A percentile compares a stretch with the other conserved stretches of the same genome.
phyloP scores from a whole-genome alignment of 129 eudicot genomes.

The Escallonia rubra region DNA sequence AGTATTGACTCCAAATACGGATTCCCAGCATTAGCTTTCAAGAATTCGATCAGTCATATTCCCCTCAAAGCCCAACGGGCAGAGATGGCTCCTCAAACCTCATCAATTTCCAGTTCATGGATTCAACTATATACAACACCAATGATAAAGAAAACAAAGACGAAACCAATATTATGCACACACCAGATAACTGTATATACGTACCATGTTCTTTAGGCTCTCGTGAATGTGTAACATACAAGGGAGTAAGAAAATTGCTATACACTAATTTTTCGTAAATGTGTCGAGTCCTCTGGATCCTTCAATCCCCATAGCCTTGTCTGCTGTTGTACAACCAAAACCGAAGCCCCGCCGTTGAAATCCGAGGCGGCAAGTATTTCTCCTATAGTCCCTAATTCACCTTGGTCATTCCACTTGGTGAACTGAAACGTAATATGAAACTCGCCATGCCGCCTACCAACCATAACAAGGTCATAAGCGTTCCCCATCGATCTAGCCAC shows the following conservation, averaged over 20 bases:
- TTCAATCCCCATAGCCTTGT: slow-evolving; percentile 42
- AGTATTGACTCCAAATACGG: too few relatives aligned
- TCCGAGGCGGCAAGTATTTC: slow-evolving; percentile 34
- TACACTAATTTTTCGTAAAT: slow-evolving; percentile 31
- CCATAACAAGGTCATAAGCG: slow-evolving; percentile 33
- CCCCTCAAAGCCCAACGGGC: too few relatives aligned
- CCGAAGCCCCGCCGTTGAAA: slow-evolving; percentile 15
- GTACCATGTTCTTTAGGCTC: neutral
- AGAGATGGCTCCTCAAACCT: too few relatives aligned
- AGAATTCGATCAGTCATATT: too few relatives aligned
- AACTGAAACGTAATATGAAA: slow-evolving; percentile 25
- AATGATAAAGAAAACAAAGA: too few relatives aligned
- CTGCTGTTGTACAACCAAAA: slow-evolving; percentile 51
- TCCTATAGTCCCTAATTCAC: slow-evolving; percentile 42
- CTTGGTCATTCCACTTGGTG: slow-evolving; percentile 25
- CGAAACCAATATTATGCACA: too few relatives aligned
- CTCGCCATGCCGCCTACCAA: slow-evolving; percentile 36
- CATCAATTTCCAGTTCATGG: too few relatives aligned
- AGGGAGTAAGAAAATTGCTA: slow-evolving; percentile 2
- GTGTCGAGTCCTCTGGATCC: slow-evolving; percentile 49
- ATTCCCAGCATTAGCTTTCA: too few relatives aligned
- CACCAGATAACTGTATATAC: too few relatives aligned
- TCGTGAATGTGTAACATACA: slow-evolving; percentile 2
- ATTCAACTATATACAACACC: too few relatives aligned
- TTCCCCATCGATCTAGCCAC: slow-evolving; percentile 19